Conservation (phyloP, 2,329 filamentous ascomycete genomes). For the Dothideomycetes sp. region DNA sequence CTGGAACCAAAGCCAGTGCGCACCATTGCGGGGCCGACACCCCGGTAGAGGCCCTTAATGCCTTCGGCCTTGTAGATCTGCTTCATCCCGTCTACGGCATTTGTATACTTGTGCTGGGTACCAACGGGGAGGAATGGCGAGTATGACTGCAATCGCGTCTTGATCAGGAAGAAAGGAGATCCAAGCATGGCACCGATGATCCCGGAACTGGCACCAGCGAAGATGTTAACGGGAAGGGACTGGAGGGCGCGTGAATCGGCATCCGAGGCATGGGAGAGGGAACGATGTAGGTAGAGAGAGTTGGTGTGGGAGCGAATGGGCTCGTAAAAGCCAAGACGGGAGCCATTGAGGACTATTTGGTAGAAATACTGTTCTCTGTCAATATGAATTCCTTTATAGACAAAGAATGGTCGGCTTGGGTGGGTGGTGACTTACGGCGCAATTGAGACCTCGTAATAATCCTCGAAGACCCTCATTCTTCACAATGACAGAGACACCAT, state of each 20-base stretch:
- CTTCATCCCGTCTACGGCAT: constrained; percentile 69
- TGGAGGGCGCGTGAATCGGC: constrained; percentile 42
- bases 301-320: constrained; percentile 61
- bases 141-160: constrained; percentile 89
- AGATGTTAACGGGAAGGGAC: constrained; percentile 82
- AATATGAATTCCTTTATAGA: neutral
- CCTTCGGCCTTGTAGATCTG: constrained; percentile 75
- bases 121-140: constrained; percentile 88
- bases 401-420: neutral
- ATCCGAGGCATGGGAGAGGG: constrained; percentile 50
- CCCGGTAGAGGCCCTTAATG: constrained; percentile 71
- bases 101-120: constrained; percentile 89
- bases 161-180: constrained; percentile 94
- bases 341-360: constrained; percentile 92
- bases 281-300: constrained; percentile 43
- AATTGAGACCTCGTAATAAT: constrained; percentile 79
- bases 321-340: constrained; percentile 94
- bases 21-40: constrained; percentile 88
- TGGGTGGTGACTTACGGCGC: constrained; percentile 45
- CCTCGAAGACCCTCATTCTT: constrained; percentile 80
- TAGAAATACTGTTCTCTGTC: constrained; percentile 60
- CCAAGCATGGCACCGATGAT: constrained; percentile 87
- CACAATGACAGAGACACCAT: constrained; percentile 82
- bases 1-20: constrained; percentile 91
- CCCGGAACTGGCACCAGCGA: constrained; percentile 79